Evolutionary conservation across 2,329 filamentous ascomycete species (phyloP).

Genomic region (Lasiodiplodia sp.): DNA sequence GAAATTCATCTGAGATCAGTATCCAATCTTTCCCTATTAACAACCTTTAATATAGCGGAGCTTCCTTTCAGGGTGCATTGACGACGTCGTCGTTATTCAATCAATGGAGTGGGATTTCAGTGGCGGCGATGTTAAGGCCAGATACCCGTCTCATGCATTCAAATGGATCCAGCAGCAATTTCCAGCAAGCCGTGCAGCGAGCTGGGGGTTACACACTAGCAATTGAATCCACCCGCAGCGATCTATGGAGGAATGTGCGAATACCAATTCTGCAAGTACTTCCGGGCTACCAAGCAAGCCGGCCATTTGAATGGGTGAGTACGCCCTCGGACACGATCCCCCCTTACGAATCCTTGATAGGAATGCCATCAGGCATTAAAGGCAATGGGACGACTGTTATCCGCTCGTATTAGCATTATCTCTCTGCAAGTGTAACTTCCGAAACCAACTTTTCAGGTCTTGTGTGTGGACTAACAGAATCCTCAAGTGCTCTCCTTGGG

Average conservation of each 20-base stretch:
- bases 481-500: no score
- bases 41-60: no score
- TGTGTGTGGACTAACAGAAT: no score
- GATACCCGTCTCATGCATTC: background rate
- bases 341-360: constrained; percentile 5
- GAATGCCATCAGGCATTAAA: no score
- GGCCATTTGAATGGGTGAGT: background rate
- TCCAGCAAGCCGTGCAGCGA: background rate
- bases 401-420: no score
- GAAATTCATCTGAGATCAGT: no score
- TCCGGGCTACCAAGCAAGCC: background rate
- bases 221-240: background rate
- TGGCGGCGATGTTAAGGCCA: background rate
- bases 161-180: background rate
- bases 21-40: no score
- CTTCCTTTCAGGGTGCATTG: no score
- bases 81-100: no score
- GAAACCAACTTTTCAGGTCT: no score
- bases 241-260: constrained; percentile 4
- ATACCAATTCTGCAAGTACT: constrained; percentile 4
- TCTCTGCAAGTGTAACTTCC: no score
- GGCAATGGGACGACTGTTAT: no score
- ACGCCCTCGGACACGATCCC: background rate
- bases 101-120: background rate
- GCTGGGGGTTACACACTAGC: background rate